These are phyloP conservation scores for Porodaedalea pini DNA, from an alignment of 1,284 basidiomycete genomes.

Conservation along the genomic window DNA sequence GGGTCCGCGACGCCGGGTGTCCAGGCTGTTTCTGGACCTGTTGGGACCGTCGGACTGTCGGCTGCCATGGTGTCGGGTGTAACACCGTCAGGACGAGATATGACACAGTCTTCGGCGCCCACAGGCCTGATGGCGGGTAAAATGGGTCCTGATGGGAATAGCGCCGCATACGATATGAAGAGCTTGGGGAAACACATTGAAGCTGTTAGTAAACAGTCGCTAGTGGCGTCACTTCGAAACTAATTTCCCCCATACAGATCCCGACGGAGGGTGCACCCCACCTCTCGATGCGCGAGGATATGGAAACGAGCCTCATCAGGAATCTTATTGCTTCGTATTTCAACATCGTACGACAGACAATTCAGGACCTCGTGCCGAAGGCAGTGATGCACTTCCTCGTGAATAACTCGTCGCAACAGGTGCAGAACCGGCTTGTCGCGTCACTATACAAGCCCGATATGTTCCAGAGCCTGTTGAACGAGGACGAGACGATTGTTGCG, in stretches of 20 bases:
- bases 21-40: slow-evolving; percentile 28
- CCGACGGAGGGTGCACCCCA: slow-evolving; percentile 54
- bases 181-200: slow-evolving; percentile 95
- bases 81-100: slow-evolving; percentile 55
- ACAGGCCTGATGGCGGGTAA: slow-evolving; percentile 64
- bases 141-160: slow-evolving; percentile 67
- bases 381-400: slow-evolving; percentile 96
- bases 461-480: slow-evolving; percentile 88
- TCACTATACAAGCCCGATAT: slow-evolving; percentile 92
- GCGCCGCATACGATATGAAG: slow-evolving; percentile 97
- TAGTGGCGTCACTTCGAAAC: slow-evolving; percentile 1
- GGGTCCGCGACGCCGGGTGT: slow-evolving; percentile 54
- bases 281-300: slow-evolving; percentile 82
- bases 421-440: slow-evolving; percentile 94
- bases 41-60: slow-evolving; percentile 22
- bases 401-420: slow-evolving; percentile 92
- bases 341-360: slow-evolving; percentile 91
- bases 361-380: slow-evolving; percentile 97
- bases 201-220: slow-evolving; percentile 57
- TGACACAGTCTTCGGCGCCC: slow-evolving; percentile 46
- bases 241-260: slow-evolving; percentile 38
- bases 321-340: slow-evolving; percentile 96
- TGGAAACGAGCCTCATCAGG: slow-evolving; percentile 94
- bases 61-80: slow-evolving; percentile 27
- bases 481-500: slow-evolving; percentile 92